Base-by-base conservation (phyloP, 768 basidiomycete genomes). In the Mycena pura region DNA sequence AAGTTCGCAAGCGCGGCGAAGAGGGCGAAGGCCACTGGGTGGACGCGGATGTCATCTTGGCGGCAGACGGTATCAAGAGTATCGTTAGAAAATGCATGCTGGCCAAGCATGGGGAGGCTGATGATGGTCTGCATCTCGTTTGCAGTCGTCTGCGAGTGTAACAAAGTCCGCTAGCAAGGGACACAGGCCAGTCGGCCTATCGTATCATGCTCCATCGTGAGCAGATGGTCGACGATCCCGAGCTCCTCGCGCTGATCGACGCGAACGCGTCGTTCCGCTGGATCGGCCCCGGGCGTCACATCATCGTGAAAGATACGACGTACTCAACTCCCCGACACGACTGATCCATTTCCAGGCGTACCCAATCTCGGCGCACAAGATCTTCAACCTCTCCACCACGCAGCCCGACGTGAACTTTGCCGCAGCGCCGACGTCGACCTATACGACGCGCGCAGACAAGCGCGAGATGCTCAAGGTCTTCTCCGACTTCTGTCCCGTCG, bases 121-220 rank as follows among this genome's bases (percentile, higher is more conserved):
- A 59, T 27, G 14, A 62, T 59, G 54, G 60, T 62, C 5, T 2
- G 54, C n/a, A 5, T 17, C 28, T 41, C 24, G 21, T 6, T 6
- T 41, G 11, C n/a, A n/a, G n/a, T 39, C n/a, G 2, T 24, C 6
- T 2, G n/a, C 10, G 9, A 39, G 34, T 36, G 8, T 29, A 31
- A 11, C 19, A 5, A 32, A 46, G 34, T 17, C 17, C 7, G n/a
- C 31, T 11, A 63, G 75, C 73, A 22, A 67, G 71, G 44, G 76
- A 77, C 53, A 76, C 76, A 0, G 78, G 77, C n/a, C 74, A 77
- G 51, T 73, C 78, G 0, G 74, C 78, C 15, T 80, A 80, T 66
- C 75, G 77, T 3, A 74, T 78, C 52, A 64, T 77, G 43, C 64
- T 78, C 17, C 68, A 58, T 5, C 66, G 77, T 31, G 68, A 69